These are phyloP conservation scores for Yamadazyma friedrichii DNA, from an alignment of 1,139 yeast species.

Conservation along the genomic window DNA sequence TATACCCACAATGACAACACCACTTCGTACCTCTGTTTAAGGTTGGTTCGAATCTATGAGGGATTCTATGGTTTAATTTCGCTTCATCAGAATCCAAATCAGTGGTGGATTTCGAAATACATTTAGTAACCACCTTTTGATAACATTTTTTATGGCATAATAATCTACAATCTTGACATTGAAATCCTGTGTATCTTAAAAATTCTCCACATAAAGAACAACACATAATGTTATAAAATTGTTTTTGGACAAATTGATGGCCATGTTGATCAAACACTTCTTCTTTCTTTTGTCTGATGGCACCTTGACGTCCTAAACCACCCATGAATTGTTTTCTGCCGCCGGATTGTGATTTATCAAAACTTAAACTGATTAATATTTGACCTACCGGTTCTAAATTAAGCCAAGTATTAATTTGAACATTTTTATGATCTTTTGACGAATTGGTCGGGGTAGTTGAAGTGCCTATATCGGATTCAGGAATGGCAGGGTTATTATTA, in stretches of 20 bases:
- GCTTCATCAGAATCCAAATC: slow-evolving; percentile 81
- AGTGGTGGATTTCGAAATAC: slow-evolving; percentile 87
- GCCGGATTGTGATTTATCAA: slow-evolving; percentile 62
- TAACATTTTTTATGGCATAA: slow-evolving; percentile 94
- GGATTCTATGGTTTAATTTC: slow-evolving; percentile 91
- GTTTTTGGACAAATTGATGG: slow-evolving; percentile 93
- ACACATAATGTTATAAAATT: slow-evolving; percentile 92
- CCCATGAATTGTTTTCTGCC: slow-evolving; percentile 58
- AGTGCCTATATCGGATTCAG: slow-evolving; percentile 1
- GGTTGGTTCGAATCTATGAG: slow-evolving; percentile 89
- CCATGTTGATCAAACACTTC: slow-evolving; percentile 96
- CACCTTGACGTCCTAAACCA: slow-evolving; percentile 96
- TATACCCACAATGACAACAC: slow-evolving; percentile 99
- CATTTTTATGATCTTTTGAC: slow-evolving; percentile 11
- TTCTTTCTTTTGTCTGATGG: slow-evolving; percentile 91
- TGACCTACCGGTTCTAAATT: slow-evolving; percentile 94
- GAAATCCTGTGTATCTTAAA: slow-evolving; percentile 88
- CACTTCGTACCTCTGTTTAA: slow-evolving; percentile 95
- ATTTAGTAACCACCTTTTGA: slow-evolving; percentile 89
- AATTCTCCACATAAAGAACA: slow-evolving; percentile 97
- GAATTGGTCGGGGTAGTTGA: background rate
- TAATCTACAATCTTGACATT: slow-evolving; percentile 93
- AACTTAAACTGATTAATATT: slow-evolving; percentile 71
- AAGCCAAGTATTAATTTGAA: slow-evolving; percentile 77
- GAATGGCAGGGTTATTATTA: background rate